These are phyloP conservation scores for Peltaster fructicola DNA, from an alignment of 2,329 filamentous ascomycete genomes.

Conservation along the genomic window DNA sequence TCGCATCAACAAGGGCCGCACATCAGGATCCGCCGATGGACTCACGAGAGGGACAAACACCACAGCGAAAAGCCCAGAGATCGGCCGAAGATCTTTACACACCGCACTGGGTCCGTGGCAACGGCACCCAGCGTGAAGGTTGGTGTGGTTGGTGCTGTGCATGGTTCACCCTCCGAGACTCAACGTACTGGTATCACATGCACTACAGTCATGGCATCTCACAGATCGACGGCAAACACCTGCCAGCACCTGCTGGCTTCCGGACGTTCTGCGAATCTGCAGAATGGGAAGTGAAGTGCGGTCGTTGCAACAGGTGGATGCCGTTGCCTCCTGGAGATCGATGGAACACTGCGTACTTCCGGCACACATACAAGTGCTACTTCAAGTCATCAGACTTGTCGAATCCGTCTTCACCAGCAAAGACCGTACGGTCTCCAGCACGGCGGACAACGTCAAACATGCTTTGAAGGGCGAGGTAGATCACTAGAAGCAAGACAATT, in stretches of 20 bases:
- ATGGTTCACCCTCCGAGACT: constrained; percentile 80
- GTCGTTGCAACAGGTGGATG: constrained; percentile 66
- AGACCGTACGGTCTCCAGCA: too few relatives aligned
- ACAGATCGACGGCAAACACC: constrained; percentile 60
- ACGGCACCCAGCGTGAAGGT: constrained; percentile 73
- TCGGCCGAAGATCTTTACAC: constrained; percentile 74
- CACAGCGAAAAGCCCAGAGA: constrained; percentile 23
- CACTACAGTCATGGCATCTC: constrained; percentile 78
- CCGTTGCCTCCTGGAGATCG: constrained; percentile 71
- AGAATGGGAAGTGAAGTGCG: constrained; percentile 65
- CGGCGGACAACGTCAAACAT: too few relatives aligned
- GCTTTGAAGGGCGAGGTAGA: too few relatives aligned
- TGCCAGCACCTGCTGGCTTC: constrained; percentile 59
- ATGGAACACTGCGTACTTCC: constrained; percentile 83
- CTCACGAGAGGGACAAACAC: constrained; percentile 2
- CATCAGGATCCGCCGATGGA: too few relatives aligned
- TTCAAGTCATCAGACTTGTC: too few relatives aligned
- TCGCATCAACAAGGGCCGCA: too few relatives aligned
- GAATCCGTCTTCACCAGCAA: too few relatives aligned
- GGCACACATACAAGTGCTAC: constrained; percentile 60
- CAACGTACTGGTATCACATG: constrained; percentile 87
- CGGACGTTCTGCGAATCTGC: constrained; percentile 66
- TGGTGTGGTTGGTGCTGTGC: constrained; percentile 85
- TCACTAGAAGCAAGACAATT: too few relatives aligned
- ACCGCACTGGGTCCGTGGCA: constrained; percentile 65